These are phyloP conservation scores for Phaseolus lunatus DNA, from an alignment of 306 rosid species.

Conservation along the genomic window DNA sequence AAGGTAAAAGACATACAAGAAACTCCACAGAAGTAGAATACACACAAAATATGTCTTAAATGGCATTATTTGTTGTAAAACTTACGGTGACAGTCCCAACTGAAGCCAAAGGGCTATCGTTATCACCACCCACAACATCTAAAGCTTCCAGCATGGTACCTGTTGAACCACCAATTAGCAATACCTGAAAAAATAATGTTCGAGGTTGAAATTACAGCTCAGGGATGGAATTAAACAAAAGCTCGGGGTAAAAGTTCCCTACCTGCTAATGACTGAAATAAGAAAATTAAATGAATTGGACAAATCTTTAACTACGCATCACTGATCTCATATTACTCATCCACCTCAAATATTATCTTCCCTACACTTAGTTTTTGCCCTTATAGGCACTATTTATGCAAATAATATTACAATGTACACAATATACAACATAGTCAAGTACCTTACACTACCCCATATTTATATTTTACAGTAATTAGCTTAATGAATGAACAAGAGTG, in stretches of 20 bases:
- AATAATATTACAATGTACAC: slow-evolving; percentile 2
- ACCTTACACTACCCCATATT: slow-evolving; percentile 9
- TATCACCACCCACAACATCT: slow-evolving; percentile 91
- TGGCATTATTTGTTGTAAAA: slow-evolving; percentile 42
- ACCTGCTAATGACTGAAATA: neutral
- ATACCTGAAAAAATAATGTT: slow-evolving; percentile 66
- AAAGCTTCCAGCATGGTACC: slow-evolving; percentile 96
- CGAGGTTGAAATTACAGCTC: slow-evolving; percentile 15
- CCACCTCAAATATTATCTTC: slow-evolving; percentile 21
- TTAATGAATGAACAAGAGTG: slow-evolving; percentile 35
- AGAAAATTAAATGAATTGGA: neutral
- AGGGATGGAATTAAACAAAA: neutral
- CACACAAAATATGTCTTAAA: slow-evolving; percentile 15
- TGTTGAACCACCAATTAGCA: slow-evolving; percentile 97
- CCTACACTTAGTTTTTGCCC: slow-evolving; percentile 7
- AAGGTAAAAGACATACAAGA: slow-evolving; percentile 5
- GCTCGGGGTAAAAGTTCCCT: neutral
- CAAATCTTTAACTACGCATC: neutral
- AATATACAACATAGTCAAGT: slow-evolving; percentile 2
- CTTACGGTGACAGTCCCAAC: slow-evolving; percentile 63
- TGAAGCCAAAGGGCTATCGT: slow-evolving; percentile 65
- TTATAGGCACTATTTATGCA: slow-evolving; percentile 15
- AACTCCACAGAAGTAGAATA: slow-evolving; percentile 5
- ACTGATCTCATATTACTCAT: slow-evolving; percentile 18
- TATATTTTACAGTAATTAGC: slow-evolving; percentile 28